Evolutionary conservation across 2,329 filamentous ascomycete genomes (phyloP).

Genomic region (Cercospora nicotianae): DNA sequence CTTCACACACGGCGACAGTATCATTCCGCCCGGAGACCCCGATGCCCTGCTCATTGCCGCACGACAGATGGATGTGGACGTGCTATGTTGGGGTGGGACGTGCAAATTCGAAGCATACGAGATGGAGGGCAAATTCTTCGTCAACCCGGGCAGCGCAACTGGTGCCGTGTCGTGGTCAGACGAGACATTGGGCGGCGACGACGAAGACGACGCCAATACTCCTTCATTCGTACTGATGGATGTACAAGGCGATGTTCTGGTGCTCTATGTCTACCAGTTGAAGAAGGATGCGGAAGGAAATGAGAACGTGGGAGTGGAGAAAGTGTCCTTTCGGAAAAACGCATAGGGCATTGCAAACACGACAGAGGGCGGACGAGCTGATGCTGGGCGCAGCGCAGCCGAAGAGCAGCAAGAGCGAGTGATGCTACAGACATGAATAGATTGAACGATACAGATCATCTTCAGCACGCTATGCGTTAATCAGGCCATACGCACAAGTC

Average conservation of each 20-base stretch:
- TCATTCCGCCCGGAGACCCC: conserved; percentile 66
- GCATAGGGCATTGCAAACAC: conserved; percentile 18
- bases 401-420: neutral
- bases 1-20: conserved; percentile 71
- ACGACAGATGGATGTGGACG: conserved; percentile 70
- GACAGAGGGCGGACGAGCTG: conserved; percentile 18
- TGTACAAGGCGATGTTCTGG: conserved; percentile 94
- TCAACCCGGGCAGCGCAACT: conserved; percentile 68
- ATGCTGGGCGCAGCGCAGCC: conserved; percentile 13
- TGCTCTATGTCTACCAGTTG: conserved; percentile 82
- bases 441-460: neutral
- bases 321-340: conserved; percentile 57
- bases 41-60: conserved; percentile 67
- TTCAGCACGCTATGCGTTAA: neutral
- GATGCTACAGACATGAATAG: neutral
- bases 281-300: conserved; percentile 54
- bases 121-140: conserved; percentile 70
- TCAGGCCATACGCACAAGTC: neutral
- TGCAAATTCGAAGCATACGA: conserved; percentile 71
- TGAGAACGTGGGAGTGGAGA: conserved; percentile 57
- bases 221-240: conserved; percentile 98
- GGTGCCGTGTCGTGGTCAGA: conserved; percentile 63
- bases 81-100: conserved; percentile 68
- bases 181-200: conserved; percentile 37
- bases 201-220: conserved; percentile 64